phyloP scores from a whole-genome alignment of 208 protist species.

The Porcisia deanei region DNA sequence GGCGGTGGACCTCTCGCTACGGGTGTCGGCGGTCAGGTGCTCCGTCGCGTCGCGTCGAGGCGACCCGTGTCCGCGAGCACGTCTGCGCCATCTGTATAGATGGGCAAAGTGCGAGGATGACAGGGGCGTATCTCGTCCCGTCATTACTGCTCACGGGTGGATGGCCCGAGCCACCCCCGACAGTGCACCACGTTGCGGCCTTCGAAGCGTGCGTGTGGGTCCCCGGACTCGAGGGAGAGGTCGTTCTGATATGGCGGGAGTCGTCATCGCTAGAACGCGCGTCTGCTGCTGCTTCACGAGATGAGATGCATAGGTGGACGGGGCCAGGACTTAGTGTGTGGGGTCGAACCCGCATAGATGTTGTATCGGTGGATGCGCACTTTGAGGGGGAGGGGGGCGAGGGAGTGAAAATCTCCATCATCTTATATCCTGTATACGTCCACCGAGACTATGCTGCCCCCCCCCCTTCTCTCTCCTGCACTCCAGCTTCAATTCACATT shows the following conservation, averaged over 20 bases:
- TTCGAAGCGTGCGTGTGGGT: neutral
- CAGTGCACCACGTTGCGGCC: neutral
- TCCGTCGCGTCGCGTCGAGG: neutral
- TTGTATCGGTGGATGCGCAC: neutral
- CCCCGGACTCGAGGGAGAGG: neutral
- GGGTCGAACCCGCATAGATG: neutral
- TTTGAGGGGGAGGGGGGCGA: no score
- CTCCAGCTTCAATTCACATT: neutral
- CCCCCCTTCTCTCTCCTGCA: neutral
- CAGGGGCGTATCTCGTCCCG: neutral
- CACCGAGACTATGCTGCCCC: neutral
- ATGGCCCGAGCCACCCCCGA: neutral
- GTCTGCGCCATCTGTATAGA: neutral
- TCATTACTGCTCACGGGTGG: neutral
- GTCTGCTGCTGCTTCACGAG: neutral
- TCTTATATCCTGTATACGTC: neutral
- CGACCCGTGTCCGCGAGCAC: neutral
- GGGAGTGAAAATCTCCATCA: neutral
- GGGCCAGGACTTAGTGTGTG: neutral
- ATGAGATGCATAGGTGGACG: neutral
- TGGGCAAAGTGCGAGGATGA: neutral
- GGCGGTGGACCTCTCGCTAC: neutral
- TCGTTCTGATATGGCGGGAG: neutral
- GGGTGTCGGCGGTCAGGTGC: neutral
- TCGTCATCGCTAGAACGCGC: neutral